These are phyloP conservation scores for Penicillium nucicola DNA, from an alignment of 495 filamentous ascomycete species.

Conservation along the genomic window DNA sequence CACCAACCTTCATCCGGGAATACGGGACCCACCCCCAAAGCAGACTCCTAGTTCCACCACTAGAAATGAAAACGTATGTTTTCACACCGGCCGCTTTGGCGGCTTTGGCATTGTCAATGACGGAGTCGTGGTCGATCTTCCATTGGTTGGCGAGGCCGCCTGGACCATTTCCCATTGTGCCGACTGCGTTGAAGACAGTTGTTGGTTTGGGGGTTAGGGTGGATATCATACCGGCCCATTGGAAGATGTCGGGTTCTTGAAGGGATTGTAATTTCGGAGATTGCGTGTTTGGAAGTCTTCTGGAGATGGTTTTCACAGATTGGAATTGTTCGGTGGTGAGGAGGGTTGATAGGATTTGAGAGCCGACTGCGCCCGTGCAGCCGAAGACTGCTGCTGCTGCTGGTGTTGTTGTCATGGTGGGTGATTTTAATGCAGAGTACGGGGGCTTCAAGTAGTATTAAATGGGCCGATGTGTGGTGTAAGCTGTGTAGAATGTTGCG, in stretches of 20 bases:
- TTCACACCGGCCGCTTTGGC: constrained; percentile 49
- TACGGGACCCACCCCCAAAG: constrained; percentile 27
- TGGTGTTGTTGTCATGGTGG: constrained; percentile 39
- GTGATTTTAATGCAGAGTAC: too few relatives aligned
- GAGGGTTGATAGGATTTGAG: constrained; percentile 54
- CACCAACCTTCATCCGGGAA: constrained; percentile 38
- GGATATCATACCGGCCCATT: constrained; percentile 32
- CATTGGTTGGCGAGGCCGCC: constrained; percentile 46
- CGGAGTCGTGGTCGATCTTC: constrained; percentile 50
- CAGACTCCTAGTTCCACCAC: constrained; percentile 29
- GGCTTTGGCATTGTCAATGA: constrained; percentile 43
- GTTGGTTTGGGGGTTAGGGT: constrained; percentile 32
- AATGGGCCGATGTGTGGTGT: too few relatives aligned
- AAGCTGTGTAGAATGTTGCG: too few relatives aligned
- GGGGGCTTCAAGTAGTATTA: too few relatives aligned
- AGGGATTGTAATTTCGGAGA: constrained; percentile 46
- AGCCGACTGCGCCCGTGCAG: constrained; percentile 55
- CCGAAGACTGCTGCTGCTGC: constrained; percentile 51
- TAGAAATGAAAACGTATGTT: constrained; percentile 49
- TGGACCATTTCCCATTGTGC: constrained; percentile 42
- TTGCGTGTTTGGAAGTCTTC: constrained; percentile 45
- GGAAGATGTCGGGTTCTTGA: constrained; percentile 27
- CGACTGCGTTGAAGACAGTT: constrained; percentile 47
- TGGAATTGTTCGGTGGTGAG: constrained; percentile 40
- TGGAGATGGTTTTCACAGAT: constrained; percentile 55